Conservation (phyloP, 768 basidiomycete genomes). For the Panaeolus papilionaceus region DNA sequence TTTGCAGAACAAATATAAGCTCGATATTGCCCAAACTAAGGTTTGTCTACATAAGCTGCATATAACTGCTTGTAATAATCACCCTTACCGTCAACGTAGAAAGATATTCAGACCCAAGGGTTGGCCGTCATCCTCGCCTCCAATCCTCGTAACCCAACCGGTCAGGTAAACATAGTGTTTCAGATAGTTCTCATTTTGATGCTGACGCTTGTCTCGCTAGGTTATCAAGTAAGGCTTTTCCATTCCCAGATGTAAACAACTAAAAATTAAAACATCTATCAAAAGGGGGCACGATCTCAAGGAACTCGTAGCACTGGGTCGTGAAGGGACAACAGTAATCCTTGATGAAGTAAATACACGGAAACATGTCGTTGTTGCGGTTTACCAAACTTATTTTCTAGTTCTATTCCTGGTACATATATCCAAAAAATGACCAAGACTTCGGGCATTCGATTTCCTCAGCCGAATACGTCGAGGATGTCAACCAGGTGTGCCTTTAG, state of each 20-base stretch:
- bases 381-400: conserved; percentile 35
- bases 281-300: conserved; percentile 79
- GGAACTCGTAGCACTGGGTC: conserved; percentile 74
- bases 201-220: conserved; percentile 30
- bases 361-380: not conserved
- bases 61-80: not conserved
- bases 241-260: conserved; percentile 17
- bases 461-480: conserved; percentile 85
- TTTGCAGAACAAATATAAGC: conserved; percentile 65
- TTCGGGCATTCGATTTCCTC: conserved; percentile 82
- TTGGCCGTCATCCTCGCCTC: conserved; percentile 86
- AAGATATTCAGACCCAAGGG: conserved; percentile 84
- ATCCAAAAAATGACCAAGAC: conserved; percentile 78
- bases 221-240: conserved; percentile 53
- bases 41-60: conserved; percentile 35
- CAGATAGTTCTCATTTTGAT: not conserved
- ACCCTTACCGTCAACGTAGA: conserved; percentile 47
- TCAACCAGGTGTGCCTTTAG: conserved; percentile 61
- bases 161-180: conserved; percentile 61
- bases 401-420: conserved; percentile 97
- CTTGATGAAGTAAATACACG: conserved; percentile 70
- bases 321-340: conserved; percentile 83
- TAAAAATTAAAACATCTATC: not conserved
- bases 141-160: conserved; percentile 97
- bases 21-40: conserved; percentile 83